phyloP scores from a whole-genome alignment of 345 rosid species.

The Corymbia maculata region DNA sequence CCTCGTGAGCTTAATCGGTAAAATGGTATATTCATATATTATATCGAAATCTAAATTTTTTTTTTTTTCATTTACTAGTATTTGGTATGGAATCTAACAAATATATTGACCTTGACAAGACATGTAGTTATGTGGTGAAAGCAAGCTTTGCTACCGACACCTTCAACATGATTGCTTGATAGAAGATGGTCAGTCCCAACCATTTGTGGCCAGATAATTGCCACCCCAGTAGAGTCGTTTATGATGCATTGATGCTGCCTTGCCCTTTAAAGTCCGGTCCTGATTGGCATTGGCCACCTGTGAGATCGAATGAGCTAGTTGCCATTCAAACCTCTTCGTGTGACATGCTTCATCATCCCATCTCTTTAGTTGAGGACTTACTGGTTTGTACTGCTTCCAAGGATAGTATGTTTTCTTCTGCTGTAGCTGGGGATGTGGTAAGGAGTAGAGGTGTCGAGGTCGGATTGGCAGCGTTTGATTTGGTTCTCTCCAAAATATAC shows the following conservation, averaged over 20 bases:
- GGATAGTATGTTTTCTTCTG: background rate
- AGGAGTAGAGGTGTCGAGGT: background rate
- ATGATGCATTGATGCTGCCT: too few relatives aligned
- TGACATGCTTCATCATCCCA: background rate
- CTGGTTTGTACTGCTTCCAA: background rate
- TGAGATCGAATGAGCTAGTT: background rate
- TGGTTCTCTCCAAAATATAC: background rate
- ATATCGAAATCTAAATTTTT: fast-evolving
- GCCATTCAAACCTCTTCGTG: background rate
- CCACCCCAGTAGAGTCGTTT: too few relatives aligned
- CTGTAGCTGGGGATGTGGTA: background rate
- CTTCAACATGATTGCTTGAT: background rate
- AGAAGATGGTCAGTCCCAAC: background rate
- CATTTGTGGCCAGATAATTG: too few relatives aligned
- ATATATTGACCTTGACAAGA: background rate
- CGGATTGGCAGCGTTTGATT: background rate
- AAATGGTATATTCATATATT: background rate
- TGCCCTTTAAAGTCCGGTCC: too few relatives aligned
- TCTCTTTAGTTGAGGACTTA: background rate
- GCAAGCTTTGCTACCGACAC: background rate
- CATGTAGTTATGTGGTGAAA: background rate
- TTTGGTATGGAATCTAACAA: background rate
- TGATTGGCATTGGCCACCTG: background rate
- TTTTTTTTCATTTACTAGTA: background rate
- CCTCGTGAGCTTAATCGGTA: background rate